Conservation (phyloP, 768 basidiomycete species). For the Trametes maxima region DNA sequence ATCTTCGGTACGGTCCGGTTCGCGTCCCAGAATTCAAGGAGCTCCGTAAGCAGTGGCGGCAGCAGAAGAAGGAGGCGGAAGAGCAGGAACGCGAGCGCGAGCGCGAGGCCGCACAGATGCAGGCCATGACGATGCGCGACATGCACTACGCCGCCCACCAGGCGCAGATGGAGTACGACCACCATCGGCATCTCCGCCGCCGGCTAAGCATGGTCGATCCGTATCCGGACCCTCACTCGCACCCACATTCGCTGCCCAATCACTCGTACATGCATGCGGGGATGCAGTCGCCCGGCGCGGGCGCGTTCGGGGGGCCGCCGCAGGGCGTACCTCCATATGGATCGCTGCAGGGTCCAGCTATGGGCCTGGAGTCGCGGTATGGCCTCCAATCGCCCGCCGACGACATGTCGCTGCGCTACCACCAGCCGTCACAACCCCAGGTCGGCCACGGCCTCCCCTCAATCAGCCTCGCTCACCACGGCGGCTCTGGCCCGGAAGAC, state of each 20-base stretch:
- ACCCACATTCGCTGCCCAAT: conserved; percentile 15
- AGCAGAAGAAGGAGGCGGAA: conserved; percentile 78
- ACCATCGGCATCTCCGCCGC: conserved; percentile 19
- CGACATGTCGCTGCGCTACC: conserved; percentile 14
- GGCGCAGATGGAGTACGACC: conserved; percentile 16
- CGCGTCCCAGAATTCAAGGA: conserved; percentile 88
- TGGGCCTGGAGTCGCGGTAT: conserved; percentile 22
- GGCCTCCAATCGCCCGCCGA: conserved; percentile 16
- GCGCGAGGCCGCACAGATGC: conserved; percentile 20
- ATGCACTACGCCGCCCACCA: conserved; percentile 13
- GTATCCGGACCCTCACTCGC: conserved; percentile 23
- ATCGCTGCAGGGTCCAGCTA: conserved; percentile 13
- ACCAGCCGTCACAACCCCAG: neutral
- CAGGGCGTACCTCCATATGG: conserved; percentile 16
- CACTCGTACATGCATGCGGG: conserved; percentile 18
- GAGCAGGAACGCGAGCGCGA: conserved; percentile 30
- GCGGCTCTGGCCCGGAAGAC: conserved; percentile 13
- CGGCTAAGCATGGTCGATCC: conserved; percentile 19
- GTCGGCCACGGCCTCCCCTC: conserved; percentile 12
- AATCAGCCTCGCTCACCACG: conserved; percentile 12
- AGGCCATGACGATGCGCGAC: conserved; percentile 16
- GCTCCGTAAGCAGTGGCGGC: conserved; percentile 94
- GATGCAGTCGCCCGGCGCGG: conserved; percentile 10
- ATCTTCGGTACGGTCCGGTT: neutral
- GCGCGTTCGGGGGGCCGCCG: conserved; percentile 6